Base-by-base conservation (phyloP, 345 rosid genomes). In the Acer campestre region DNA sequence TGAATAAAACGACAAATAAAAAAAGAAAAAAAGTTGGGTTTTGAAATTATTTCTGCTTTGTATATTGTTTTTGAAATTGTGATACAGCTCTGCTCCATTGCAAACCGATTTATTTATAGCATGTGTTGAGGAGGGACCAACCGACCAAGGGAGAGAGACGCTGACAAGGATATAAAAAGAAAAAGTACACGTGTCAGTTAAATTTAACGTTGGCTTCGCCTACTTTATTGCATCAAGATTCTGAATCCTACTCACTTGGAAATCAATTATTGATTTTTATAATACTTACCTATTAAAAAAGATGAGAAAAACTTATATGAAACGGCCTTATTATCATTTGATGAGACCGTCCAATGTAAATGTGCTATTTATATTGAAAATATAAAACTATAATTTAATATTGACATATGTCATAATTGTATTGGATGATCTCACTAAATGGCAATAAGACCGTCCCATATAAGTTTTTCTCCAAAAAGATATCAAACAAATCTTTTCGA, bases 71-170 rank as follows among this genome's bases (percentile, higher is more conserved):
- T 35, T 35, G 38, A 35, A 35, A 35, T 35, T 35, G 38, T 35
- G 49, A 42, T 42, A 42, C 46, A 8, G 49, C 49, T 46, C 46
- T 42, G 49, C 49, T 46, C 13, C 13, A 46, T 46, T 46, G 61
- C 70, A 73, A 5, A 49, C 31, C 16, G 13, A 18, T 46, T 56
- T 74, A 46, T 74, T 74, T 74, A 63, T 74, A 63, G 77, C 25
- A 7, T n/a, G 29, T 11, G 8, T 3, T 9, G 74, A 11, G 31
- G 9, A 27, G 16, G 10, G 46, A 9, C 46, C 27, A 25, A 25
- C 27, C 27, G 27, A 25, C 27, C 46, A 9, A 8, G 56, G 4
- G 64, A 1, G 7, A 49, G 62, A 29, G 13, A 23, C 4, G 46
- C 29, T n/a, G 44, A 14, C 16, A 12, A 38, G 4, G 59, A 1